Evolutionary conservation across 345 rosid species (phyloP), one percentile per base, ranked within the genome.

Genomic region (Populus pruinosa): DNA sequence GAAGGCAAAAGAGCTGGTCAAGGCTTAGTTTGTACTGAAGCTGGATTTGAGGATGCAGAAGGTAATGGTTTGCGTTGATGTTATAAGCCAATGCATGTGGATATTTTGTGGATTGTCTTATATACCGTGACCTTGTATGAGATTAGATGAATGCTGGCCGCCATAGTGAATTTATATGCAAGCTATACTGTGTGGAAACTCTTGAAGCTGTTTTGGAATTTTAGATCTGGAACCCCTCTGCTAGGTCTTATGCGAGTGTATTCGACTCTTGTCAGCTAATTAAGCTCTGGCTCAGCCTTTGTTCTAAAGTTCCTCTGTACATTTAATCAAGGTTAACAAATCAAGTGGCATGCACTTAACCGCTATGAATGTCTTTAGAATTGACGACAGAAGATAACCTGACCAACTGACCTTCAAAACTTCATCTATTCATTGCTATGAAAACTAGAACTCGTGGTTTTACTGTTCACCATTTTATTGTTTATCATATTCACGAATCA

Each of bases 1-100:
- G 83, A 91, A 88, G 81, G 98, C 98, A 41, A 87, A 84, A 84
- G 89, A 91, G 41, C 62, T 86, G 77, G 86, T 87, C 69, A 78
- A 47, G 44, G 17, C 74, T 74, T 70, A 68, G 56, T 50, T 50
- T 50, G 59, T 18, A 5, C 59, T 17, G 59, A 50, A 50, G 59
- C 59, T 17, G n/a, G 59, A 50, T 50, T 50, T 6, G n/a, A 50
- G 20, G n/a, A 23, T 31, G 74, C 39, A 23, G 27, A 17, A 23
- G 21, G 21, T 50, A 50, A 53, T 18, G 59, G n/a, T 53, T 53
- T 17, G 10, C 55, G 29, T 7, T 23, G 36, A 62, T 23, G 33
- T 72, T 61, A 53, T 20, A 53, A 8, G 20, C n/a, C 23, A 18
- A 50, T 18, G 10, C 59, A 20, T 53, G 59, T 53, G 5, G n/a